Evolutionary conservation across 495 filamentous ascomycete genomes (phyloP), one percentile per base, ranked within the genome.

Genomic region (Penicillium antarcticum): DNA sequence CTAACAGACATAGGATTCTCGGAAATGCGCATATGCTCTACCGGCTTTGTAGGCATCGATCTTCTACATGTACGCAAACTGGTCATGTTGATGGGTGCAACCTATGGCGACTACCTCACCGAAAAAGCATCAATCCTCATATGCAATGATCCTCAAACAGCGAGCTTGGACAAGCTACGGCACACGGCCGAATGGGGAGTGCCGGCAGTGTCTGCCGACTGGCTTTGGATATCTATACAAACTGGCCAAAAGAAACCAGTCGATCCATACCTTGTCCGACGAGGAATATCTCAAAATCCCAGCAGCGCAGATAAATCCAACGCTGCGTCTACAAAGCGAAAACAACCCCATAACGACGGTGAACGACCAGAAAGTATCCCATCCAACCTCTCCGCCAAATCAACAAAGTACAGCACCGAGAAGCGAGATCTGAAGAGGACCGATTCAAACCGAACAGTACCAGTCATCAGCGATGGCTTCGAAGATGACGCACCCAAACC

Each of bases 201-300:
- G 7, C 87, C 91, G 19, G 82, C 90, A 2, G 87, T 97, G 16
- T 82, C 77, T 5, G 78, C 79, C 4, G 82, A 83, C 12, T 98
- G 94, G 94, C 73, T 98, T 3, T 91, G 87, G 83, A 80, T 83
- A 42, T 92, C 86, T 57, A 81, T 97, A n/a, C 67, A 72, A 41
- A 62, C 58, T 32, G 79, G 79, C n/a, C 69, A 76, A 48, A 75
- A 63, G 55, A 74, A 80, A 42, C 62, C 75, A 12, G 81, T 83
- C 38, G 69, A 71, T n/a, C 60, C 73, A 4, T 79, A 78, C 52
- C 43, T 74, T 9, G 56, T 77, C 12, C 66, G 48, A 45, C 67
- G 57, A 47, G 60, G 48, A 50, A 40, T 54, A 39, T 57, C 68
- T 9, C 69, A 69, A 53, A 61, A 39, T 12, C 38, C 39, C 16